phyloP scores from a whole-genome alignment of 495 filamentous ascomycete genomes.

The Xylaria cubensis region DNA sequence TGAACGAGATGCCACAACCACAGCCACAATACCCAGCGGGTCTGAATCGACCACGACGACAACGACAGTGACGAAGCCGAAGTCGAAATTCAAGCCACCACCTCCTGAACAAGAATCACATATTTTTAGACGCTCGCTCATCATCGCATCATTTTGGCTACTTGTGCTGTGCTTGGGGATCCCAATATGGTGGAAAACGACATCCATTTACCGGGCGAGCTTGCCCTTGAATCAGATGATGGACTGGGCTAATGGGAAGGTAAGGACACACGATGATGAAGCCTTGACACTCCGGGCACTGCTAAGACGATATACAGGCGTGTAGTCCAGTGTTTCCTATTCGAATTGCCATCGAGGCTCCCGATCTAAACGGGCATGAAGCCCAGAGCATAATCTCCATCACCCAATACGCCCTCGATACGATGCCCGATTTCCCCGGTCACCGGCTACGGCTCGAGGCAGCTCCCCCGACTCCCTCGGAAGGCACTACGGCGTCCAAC shows the following conservation, averaged over 20 bases:
- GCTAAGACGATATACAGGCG: conserved; percentile 56
- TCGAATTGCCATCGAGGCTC: conserved; percentile 77
- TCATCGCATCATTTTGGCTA: conserved; percentile 90
- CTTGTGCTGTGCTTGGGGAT: conserved; percentile 84
- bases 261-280: conserved; percentile 44
- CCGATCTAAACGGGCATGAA: conserved; percentile 69
- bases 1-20: not conserved
- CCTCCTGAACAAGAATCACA: conserved; percentile 78
- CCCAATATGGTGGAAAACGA: conserved; percentile 98
- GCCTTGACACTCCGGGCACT: not conserved
- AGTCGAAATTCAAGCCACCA: conserved; percentile 54
- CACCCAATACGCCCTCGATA: conserved; percentile 89
- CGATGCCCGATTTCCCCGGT: conserved; percentile 89
- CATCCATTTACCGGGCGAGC: conserved; percentile 86
- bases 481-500: conserved; percentile 36
- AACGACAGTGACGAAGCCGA: not conserved
- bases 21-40: too few relatives aligned
- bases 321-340: conserved; percentile 90
- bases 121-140: conserved; percentile 68
- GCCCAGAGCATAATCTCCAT: conserved; percentile 78
- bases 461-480: conserved; percentile 48
- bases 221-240: conserved; percentile 88
- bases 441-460: conserved; percentile 79
- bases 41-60: not conserved
- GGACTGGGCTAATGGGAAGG: conserved; percentile 92